Evolutionary conservation across 2,329 filamentous ascomycete genomes (phyloP).

Genomic region (Fusarium haematococcum): DNA sequence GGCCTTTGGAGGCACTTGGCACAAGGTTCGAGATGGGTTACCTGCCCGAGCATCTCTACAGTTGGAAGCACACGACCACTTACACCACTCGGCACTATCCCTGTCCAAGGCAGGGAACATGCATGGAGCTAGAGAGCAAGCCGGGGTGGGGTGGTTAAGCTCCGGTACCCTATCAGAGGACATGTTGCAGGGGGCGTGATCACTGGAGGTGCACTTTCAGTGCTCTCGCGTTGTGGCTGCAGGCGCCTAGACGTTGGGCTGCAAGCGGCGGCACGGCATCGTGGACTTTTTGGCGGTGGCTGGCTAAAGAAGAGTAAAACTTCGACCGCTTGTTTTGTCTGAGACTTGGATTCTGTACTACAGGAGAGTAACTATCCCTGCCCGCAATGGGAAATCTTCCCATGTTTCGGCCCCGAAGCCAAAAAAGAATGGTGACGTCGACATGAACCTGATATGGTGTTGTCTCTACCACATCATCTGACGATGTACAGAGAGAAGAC

Average conservation of each 20-base stretch:
- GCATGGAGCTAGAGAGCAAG: background rate
- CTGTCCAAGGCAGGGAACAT: background rate
- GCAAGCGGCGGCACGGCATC: background rate
- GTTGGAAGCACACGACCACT: background rate
- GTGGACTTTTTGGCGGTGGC: background rate
- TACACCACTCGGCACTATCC: background rate
- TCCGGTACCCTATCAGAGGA: background rate
- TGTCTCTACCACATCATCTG: conserved; percentile 35
- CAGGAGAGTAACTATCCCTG: background rate
- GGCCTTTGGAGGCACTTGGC: background rate
- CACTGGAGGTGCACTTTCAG: background rate
- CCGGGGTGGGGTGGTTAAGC: background rate
- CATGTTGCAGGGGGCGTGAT: background rate
- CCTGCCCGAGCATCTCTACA: background rate
- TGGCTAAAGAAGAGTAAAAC: background rate
- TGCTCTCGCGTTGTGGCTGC: background rate
- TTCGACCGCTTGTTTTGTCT: background rate
- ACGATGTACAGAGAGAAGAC: conserved; percentile 1
- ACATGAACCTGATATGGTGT: conserved; percentile 37
- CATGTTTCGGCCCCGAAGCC: background rate
- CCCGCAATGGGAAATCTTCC: background rate
- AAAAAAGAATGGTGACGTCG: background rate
- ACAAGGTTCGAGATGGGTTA: background rate
- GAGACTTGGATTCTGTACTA: background rate
- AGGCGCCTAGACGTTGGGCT: background rate